phyloP scores from a whole-genome alignment of 2,329 filamentous ascomycete species.

The Didymella lethalis region DNA sequence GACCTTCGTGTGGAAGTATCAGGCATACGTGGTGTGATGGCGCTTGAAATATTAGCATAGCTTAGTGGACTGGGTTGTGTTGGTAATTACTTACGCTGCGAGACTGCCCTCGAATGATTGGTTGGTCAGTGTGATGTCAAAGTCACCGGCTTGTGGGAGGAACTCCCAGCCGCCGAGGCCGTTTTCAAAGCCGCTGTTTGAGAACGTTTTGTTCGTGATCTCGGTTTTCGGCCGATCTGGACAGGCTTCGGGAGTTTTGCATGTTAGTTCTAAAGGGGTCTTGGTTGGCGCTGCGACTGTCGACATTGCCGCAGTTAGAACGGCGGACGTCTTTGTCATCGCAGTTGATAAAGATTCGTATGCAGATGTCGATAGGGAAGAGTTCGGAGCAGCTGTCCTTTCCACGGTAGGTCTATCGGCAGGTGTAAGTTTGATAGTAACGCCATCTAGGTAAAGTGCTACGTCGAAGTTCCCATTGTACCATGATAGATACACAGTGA shows the following conservation, averaged over 20 bases:
- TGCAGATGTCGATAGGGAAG: not conserved
- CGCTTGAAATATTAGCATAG: not conserved
- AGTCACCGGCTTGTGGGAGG: not conserved
- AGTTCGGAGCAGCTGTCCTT: not conserved
- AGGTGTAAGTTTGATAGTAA: not conserved
- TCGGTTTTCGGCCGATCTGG: not conserved
- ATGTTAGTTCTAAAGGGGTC: not conserved
- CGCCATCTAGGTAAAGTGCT: constrained; percentile 2
- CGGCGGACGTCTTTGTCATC: not conserved
- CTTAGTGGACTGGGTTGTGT: not conserved
- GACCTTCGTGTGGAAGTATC: not conserved
- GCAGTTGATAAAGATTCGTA: not conserved
- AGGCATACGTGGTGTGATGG: constrained; percentile 3
- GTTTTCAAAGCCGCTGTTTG: constrained; percentile 6
- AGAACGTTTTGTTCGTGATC: not conserved
- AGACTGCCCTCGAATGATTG: constrained; percentile 2
- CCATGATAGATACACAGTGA: constrained; percentile 12
- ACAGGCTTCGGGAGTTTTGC: not conserved
- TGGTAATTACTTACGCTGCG: constrained; percentile 1
- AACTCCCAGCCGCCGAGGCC: constrained; percentile 1
- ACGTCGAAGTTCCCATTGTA: constrained; percentile 14
- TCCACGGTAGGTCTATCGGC: not conserved
- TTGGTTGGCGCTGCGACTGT: not conserved
- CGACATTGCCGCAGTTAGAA: not conserved
- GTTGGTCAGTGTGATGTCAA: constrained; percentile 5